Evolutionary conservation across 345 rosid genomes (phyloP).

Genomic region (Syzygium jambos): DNA sequence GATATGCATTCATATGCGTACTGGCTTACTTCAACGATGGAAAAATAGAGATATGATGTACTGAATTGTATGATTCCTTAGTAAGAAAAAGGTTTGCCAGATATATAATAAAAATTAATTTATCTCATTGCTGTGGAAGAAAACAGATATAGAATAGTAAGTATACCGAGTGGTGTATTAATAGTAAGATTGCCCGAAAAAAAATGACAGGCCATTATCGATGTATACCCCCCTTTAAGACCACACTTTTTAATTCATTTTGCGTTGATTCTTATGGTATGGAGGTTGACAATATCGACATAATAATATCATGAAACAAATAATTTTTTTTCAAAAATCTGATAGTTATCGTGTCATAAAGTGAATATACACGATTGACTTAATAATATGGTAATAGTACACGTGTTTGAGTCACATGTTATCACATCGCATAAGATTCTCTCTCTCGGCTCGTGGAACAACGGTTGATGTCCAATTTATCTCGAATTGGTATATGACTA

Average conservation of each 20-base stretch:
- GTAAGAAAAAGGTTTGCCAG: not conserved
- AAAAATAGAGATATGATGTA: not conserved
- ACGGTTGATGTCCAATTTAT: not conserved
- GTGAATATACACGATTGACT: not conserved
- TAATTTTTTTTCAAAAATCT: not conserved
- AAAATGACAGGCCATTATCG: not conserved
- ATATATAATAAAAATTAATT: not conserved
- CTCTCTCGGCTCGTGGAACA: not conserved
- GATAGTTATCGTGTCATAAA: not conserved
- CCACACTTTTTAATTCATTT: not conserved
- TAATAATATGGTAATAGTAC: not conserved
- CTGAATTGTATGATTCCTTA: not conserved
- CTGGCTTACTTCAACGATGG: no score
- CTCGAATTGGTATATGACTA: not conserved
- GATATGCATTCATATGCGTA: not conserved
- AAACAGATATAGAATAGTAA: not conserved
- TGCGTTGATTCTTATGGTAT: not conserved
- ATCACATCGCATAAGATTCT: not conserved
- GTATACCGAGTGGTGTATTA: not conserved
- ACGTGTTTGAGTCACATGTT: accelerated
- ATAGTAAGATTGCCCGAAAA: not conserved
- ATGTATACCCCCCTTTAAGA: not conserved
- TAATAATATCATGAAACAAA: not conserved
- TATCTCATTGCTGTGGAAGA: not conserved
- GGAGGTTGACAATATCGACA: not conserved